Base-by-base conservation (phyloP, 2,329 filamentous ascomycete species). In the Ramularia collo-cygni region DNA sequence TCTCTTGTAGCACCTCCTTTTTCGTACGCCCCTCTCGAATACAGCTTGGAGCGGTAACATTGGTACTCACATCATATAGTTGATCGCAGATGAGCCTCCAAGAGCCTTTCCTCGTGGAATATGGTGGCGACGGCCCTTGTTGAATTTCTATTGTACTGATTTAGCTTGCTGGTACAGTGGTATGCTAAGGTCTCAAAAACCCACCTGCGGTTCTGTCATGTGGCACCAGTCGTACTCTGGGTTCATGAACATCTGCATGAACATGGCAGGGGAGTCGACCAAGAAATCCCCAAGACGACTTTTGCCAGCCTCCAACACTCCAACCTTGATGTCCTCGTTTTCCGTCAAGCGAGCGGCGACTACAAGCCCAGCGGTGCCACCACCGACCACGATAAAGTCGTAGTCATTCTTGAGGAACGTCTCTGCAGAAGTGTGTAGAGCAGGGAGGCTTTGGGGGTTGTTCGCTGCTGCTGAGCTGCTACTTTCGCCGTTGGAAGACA, bases 11-110 rank as follows among this genome's bases (percentile, higher is more conserved):
- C 14, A 26, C 2, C 1, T 8, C n/a, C 13, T 17, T 10, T 13
- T 8, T 2, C n/a, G n/a, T n/a, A n/a, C n/a, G n/a, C n/a, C n/a
- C n/a, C n/a, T n/a, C n/a, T n/a, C n/a, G n/a, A n/a, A n/a, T n/a
- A n/a, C n/a, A n/a, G n/a, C n/a, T n/a, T n/a, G n/a, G n/a, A n/a
- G n/a, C n/a, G n/a, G n/a, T n/a, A n/a, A 9, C 2, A 8, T 3
- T 10, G 3, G 7, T 10, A 5, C 14, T 9, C 29, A 54, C 52
- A 54, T 54, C 52, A 52, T 52, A 38, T 53, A 54, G 40, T 67
- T 68, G 34, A 67, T 64, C 2, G 60, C 60, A n/a, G 56, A 61
- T 28, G 56, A 59, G 9, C 65, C 65, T 18, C 65, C 65, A 2
- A 68, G 51, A 0, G 58, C 57, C 31, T 62, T 63, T 2, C 64